Evolutionary conservation across 257 asterid species (phyloP).

Genomic region (Ligustrum vulgare): DNA sequence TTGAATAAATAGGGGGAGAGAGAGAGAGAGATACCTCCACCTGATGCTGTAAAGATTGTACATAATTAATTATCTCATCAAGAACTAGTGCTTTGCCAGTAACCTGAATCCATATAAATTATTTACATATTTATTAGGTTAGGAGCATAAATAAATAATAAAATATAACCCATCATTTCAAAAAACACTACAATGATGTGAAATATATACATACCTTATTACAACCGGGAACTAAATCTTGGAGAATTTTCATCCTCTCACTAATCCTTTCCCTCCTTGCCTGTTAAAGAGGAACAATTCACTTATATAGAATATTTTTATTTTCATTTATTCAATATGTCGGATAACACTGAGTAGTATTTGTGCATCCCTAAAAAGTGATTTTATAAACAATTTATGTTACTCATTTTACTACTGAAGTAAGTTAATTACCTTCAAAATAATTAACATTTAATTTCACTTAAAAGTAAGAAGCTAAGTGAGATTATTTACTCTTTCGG

Average conservation of each 20-base stretch:
- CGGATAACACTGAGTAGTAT: no score
- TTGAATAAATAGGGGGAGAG: not conserved
- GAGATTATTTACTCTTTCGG: constrained; percentile 43
- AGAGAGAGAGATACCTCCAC: constrained; percentile 26
- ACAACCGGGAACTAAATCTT: constrained; percentile 4
- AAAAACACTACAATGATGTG: not conserved
- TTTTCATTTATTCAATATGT: not conserved
- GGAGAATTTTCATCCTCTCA: not conserved
- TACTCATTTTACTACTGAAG: no score
- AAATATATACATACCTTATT: not conserved
- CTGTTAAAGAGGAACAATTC: not conserved
- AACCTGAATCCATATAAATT: constrained; percentile 24
- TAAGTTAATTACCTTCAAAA: no score
- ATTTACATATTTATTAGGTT: not conserved
- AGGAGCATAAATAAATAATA: no score
- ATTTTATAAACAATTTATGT: no score
- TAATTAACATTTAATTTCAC: no score
- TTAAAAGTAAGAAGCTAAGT: not conserved
- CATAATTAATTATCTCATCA: constrained; percentile 35
- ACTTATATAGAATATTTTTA: not conserved
- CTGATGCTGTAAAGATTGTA: constrained; percentile 31
- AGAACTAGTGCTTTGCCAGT: constrained; percentile 34
- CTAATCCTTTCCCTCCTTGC: not conserved
- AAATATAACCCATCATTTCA: no score
- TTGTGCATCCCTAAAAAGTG: no score